Percentiles rank a stretch among this genome's conserved stretches.
Evolutionary conservation across 108 stramenopile species (phyloP).

Genomic region (Skeletonema tropicum): DNA sequence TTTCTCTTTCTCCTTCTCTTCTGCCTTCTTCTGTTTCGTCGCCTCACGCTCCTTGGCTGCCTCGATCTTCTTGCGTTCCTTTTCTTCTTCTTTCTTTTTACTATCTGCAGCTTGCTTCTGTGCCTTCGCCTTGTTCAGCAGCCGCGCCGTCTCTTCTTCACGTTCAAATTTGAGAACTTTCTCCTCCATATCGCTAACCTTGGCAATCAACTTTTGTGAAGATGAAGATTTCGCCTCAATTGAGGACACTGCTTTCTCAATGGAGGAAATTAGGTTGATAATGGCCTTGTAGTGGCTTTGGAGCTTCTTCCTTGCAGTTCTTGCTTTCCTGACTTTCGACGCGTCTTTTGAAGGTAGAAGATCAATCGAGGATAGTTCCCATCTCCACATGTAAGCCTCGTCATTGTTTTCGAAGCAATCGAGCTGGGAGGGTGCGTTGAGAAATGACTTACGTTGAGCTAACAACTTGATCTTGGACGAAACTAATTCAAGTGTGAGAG

Average conservation of each 20-base stretch:
- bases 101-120: slow-evolving; percentile 34
- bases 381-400: slow-evolving; percentile 70
- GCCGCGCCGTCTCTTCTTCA: slow-evolving; percentile 69
- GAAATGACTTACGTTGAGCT: slow-evolving; percentile 66
- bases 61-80: slow-evolving; percentile 40
- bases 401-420: slow-evolving; percentile 50
- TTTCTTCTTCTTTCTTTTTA: slow-evolving; percentile 49
- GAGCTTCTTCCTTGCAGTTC: slow-evolving; percentile 63
- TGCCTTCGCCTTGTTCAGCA: slow-evolving; percentile 53
- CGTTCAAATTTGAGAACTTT: slow-evolving; percentile 83
- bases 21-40: slow-evolving; percentile 33
- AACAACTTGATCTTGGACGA: slow-evolving; percentile 69
- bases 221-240: slow-evolving; percentile 25
- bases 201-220: slow-evolving; percentile 40
- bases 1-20: slow-evolving; percentile 54
- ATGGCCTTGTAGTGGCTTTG: slow-evolving; percentile 54
- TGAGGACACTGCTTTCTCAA: slow-evolving; percentile 50
- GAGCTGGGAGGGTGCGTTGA: slow-evolving; percentile 30
- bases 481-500: slow-evolving; percentile 54
- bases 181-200: slow-evolving; percentile 74
- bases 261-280: slow-evolving; percentile 51
- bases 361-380: slow-evolving; percentile 74
- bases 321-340: slow-evolving; percentile 63
- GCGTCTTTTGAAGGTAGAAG: slow-evolving; percentile 52
- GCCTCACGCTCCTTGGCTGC: slow-evolving; percentile 48